Evolutionary conservation across 805 yeast genomes (phyloP), one percentile per base, ranked within the genome.

Genomic region (Suhomyces emberorum): DNA sequence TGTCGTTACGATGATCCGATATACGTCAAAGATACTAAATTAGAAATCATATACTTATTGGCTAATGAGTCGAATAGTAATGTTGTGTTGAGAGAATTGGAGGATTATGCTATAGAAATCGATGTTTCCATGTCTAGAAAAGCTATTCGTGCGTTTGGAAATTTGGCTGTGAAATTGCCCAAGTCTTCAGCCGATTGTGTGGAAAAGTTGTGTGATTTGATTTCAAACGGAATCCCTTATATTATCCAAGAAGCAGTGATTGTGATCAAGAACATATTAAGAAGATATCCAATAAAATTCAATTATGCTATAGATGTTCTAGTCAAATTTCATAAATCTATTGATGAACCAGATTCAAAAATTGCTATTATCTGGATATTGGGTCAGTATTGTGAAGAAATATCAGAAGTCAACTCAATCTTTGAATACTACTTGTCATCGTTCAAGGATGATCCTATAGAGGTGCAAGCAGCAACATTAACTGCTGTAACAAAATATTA

Each of bases 111-210:
- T 4, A 76, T 88, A 0, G 96, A 87, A 50, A 80, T 86, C 10
- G 96, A 89, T 57, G 74, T 81, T 16, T 83, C 83, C 39, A 87
- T 88, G 82, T 86, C 89, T 1, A 69, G 95, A 38, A 85, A 88
- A 51, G 88, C 97, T 0, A 79, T 91, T 3, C 65, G 95, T 41
- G 95, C 96, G 0, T 79, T 91, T 43, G 97, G 97, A 2, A 86
- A 88, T 51, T 64, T 91, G 15, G 95, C 96, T 0, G 79, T 88
- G 18, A 87, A 86, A 51, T 60, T 88, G 11, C 79, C 77, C 17
- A 57, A 57, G 7, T 78, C 85, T 0, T 80, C 89, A 0, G 62
- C 68, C 4, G 68, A 68, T 16, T 86, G 95, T 57, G 82, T 86
- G 3, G 72, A 73, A 4, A 75, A 79, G 1, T 57, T 89, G 6